Evolutionary conservation across 2,329 filamentous ascomycete species (phyloP), one percentile per base, ranked within the genome.

Genomic region (Aureobasidium sp.): DNA sequence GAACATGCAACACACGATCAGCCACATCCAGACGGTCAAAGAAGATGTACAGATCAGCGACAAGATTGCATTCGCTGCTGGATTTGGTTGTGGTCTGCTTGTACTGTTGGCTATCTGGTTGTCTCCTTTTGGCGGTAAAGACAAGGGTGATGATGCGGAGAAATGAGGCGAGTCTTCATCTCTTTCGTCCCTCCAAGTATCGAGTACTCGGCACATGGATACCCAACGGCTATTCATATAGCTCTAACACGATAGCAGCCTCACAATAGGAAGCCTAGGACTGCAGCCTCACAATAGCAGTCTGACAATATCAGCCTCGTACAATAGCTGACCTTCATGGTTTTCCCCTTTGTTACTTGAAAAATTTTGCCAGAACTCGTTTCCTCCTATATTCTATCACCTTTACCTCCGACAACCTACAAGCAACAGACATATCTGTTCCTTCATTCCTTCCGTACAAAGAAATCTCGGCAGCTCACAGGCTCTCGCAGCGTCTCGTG

Each of bases 11-110:
- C 53, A 57, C 39, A 44, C 29, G 14, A 39, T 57, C 27, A 14
- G 25, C 27, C 25, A 36, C 29, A 45, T 57, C 2, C 14, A 45
- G 14, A n/a, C 11, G 7, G 27, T 45, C 53, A 31, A 57, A 14
- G 53, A 57, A 22, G 53, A 45, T 17, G 53, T 57, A 14, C 37
- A 57, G 22, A 11, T 57, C 39, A 57, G 53, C n/a, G 53, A 57
- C 53, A 57, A 57, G 41, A 57, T 57, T n/a, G 41, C 39, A 11
- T 57, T 57, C 25, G 39, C 53, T 22, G 53, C 53, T 15, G 53
- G 53, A 6, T 57, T 57, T 45, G 53, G 53, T 15, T 57, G 53
- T 25, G 53, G 39, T 15, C 41, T 57, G 14, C 53, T 57, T 9
- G 53, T 57, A 7, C 36, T 42, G 20, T 31, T 57, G 27, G 39